Conservation (phyloP, 225 moss, liverwort and hornwort genomes). For the Takakia lepidozioides region DNA sequence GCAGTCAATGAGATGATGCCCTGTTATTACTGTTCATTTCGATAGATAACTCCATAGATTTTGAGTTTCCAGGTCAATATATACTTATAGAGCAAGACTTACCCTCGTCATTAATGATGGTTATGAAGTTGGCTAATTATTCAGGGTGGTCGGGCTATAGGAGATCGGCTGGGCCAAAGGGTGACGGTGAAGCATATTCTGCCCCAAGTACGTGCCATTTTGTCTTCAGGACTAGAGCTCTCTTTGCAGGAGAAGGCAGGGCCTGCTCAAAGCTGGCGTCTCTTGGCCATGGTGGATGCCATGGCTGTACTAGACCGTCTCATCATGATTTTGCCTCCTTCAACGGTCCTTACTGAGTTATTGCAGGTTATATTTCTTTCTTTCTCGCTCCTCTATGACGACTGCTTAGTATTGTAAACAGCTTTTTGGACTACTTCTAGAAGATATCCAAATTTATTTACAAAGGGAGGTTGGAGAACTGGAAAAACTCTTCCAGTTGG, state of each 20-base stretch:
- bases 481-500: too few species aligned
- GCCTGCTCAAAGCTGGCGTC: slow-evolving; percentile 58
- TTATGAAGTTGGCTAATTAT: too few species aligned
- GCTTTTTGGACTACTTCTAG: too few species aligned
- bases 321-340: slow-evolving; percentile 40
- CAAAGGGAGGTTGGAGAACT: too few species aligned
- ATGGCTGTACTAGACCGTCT: slow-evolving; percentile 72
- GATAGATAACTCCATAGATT: too few species aligned
- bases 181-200: slow-evolving; percentile 60
- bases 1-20: too few species aligned
- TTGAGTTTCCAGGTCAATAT: too few species aligned
- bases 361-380: slow-evolving; percentile 50
- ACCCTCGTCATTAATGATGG: too few species aligned
- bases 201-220: slow-evolving; percentile 41
- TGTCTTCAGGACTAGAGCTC: slow-evolving; percentile 46
- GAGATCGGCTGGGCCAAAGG: slow-evolving; percentile 61
- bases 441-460: too few species aligned
- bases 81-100: too few species aligned
- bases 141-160: slow-evolving; percentile 31
- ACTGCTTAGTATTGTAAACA: too few species aligned
- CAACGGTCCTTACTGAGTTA: slow-evolving; percentile 55
- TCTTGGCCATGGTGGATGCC: slow-evolving; percentile 68
- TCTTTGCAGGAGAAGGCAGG: slow-evolving; percentile 33
- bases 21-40: too few species aligned
- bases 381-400: neutral